Percentiles rank a stretch among this genome's conserved stretches.
Conservation (phyloP, 2,329 filamentous ascomycete species). For the Beauveria sp. region DNA sequence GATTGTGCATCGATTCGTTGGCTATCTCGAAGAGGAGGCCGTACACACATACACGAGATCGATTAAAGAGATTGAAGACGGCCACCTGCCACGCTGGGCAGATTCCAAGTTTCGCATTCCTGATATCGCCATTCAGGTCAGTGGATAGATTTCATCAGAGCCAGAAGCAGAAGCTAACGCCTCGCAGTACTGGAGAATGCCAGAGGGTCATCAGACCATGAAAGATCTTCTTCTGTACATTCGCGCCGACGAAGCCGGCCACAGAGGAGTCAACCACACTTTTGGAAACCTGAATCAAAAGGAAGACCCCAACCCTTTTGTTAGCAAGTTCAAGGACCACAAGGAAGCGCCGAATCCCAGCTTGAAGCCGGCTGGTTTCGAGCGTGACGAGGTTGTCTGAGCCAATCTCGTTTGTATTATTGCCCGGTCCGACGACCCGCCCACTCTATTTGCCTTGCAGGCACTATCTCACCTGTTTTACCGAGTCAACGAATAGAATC, state of each 20-base stretch:
- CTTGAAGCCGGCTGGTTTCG: conserved; percentile 65
- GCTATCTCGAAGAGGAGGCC: conserved; percentile 94
- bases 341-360: conserved; percentile 59
- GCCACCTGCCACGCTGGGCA: conserved; percentile 76
- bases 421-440: neutral
- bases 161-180: conserved; percentile 6
- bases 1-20: conserved; percentile 90
- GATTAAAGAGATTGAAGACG: conserved; percentile 77
- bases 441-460: neutral
- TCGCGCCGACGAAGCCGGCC: conserved; percentile 80
- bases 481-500: neutral
- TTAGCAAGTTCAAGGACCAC: conserved; percentile 69
- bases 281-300: conserved; percentile 79
- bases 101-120: conserved; percentile 64
- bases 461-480: neutral
- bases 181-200: conserved; percentile 79
- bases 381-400: conserved; percentile 71
- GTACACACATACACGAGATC: conserved; percentile 91
- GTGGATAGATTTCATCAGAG: conserved; percentile 5
- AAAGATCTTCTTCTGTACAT: conserved; percentile 81
- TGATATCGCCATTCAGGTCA: conserved; percentile 68
- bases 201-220: conserved; percentile 75
- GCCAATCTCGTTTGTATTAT: neutral
- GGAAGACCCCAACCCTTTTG: conserved; percentile 87
- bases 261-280: conserved; percentile 94